phyloP scores from a whole-genome alignment of 148 eudicot genomes.

The Rhododendron williamsianum region DNA sequence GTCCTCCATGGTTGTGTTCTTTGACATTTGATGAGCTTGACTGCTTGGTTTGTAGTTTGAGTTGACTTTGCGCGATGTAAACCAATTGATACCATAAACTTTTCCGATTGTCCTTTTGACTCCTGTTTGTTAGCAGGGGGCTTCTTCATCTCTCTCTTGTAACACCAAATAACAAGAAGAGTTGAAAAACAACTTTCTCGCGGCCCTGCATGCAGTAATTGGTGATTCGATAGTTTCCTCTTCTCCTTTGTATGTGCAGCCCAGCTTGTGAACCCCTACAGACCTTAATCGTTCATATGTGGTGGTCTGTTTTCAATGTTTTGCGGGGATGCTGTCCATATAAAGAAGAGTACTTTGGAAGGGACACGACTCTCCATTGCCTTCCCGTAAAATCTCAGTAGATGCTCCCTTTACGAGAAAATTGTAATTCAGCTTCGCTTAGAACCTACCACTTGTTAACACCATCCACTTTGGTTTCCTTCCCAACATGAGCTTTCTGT shows the following conservation, averaged over 20 bases:
- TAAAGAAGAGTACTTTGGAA: neutral
- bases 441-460: neutral
- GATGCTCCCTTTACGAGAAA: neutral
- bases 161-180: neutral
- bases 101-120: too few relatives aligned
- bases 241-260: neutral
- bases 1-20: neutral
- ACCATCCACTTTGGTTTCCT: neutral
- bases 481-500: neutral
- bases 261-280: neutral
- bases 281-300: too few relatives aligned
- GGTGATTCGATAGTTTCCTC: neutral
- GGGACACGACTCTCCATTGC: neutral
- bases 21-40: neutral
- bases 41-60: neutral
- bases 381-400: neutral
- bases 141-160: neutral
- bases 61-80: too few relatives aligned
- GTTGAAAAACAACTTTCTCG: neutral
- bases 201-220: neutral
- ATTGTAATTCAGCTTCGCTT: neutral
- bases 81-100: too few relatives aligned
- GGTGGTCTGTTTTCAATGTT: neutral
- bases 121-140: neutral
- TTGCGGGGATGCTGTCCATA: neutral